Evolutionary conservation across 2,329 filamentous ascomycete genomes (phyloP), one percentile per base, ranked within the genome.

Genomic region (Aspergillus flavus): DNA sequence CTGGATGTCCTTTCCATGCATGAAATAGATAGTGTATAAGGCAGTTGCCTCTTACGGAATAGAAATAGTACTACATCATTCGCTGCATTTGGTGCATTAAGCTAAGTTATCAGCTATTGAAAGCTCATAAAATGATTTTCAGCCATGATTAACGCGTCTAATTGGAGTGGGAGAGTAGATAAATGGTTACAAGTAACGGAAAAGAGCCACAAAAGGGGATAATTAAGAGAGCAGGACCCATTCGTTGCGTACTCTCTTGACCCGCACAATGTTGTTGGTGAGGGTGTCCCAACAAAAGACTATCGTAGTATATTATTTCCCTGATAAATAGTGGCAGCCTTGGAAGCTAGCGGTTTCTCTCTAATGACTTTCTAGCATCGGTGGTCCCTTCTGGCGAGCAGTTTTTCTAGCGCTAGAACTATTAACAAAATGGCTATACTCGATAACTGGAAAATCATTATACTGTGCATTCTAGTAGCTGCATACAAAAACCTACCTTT

Each of bases 401-500:
- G 11, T 16, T 28, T 14, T 12, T 11, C 23, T 23, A 2, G n/a
- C 10, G 14, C 7, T 19, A 26, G 23, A 5, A 16, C 19, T 21
- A 12, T 36, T 21, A 21, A 54, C n/a, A 36, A 16, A 7, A 54
- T 54, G 52, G 50, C 50, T 2, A 7, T 23, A 19, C 12, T 34
- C 4, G 58, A 43, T 30, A 53, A 28, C 10, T 50, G 58, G 58
- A 32, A 23, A n/a, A 48, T 46, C 4, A 12, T 59, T 16, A 55
- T 46, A 23, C n/a, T 41, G 5, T 43, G 48, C 28, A 34, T 60
- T 12, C 58, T 60, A 3, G 21, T 55, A 28, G 45, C 50, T 19
- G 50, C 58, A 54, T 60, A 60, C 21, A 65, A 65, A 30, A 59
- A 57, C 12, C 48, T 65, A 6, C 63, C 63, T 1, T 60, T 62